A percentile compares a stretch with the other conserved stretches of the same genome.
Conservation (phyloP, 2,329 filamentous ascomycete genomes). For the Alternaria rosae region DNA sequence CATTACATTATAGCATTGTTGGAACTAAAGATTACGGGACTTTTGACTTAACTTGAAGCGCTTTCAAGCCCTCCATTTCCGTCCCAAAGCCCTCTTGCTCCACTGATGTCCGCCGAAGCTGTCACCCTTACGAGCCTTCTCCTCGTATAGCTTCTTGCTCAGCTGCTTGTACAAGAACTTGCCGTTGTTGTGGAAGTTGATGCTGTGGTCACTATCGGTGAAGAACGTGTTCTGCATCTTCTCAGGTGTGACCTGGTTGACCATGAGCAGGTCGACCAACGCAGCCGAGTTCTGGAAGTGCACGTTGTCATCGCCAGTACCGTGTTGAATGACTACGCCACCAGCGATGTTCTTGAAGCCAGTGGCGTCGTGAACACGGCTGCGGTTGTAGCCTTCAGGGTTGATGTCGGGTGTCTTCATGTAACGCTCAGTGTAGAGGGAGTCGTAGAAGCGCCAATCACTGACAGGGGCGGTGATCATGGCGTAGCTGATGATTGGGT, state of each 20-base stretch:
- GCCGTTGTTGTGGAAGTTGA: constrained; percentile 64
- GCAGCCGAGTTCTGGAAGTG: constrained; percentile 73
- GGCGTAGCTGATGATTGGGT: constrained; percentile 67
- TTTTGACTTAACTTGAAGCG: neutral
- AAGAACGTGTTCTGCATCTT: constrained; percentile 71
- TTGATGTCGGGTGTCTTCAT: constrained; percentile 70
- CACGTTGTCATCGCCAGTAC: constrained; percentile 74
- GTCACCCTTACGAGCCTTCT: constrained; percentile 61
- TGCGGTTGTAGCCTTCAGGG: constrained; percentile 65
- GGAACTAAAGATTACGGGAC: neutral
- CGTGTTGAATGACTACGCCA: constrained; percentile 69
- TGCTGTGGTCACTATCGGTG: constrained; percentile 70
- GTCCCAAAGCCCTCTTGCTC: constrained; percentile 48
- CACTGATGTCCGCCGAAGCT: constrained; percentile 55
- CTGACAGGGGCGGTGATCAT: constrained; percentile 71
- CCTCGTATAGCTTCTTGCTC: constrained; percentile 66
- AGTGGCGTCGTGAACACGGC: constrained; percentile 63
- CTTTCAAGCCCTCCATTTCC: constrained; percentile 18
- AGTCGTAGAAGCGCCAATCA: constrained; percentile 76
- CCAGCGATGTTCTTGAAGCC: constrained; percentile 71
- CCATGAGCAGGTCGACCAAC: constrained; percentile 67
- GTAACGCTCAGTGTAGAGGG: constrained; percentile 75
- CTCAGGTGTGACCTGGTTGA: constrained; percentile 64
- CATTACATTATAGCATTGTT: neutral
- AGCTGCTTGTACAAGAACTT: constrained; percentile 69